phyloP scores from a whole-genome alignment of 768 basidiomycete genomes.

The Saitozyma sp. region DNA sequence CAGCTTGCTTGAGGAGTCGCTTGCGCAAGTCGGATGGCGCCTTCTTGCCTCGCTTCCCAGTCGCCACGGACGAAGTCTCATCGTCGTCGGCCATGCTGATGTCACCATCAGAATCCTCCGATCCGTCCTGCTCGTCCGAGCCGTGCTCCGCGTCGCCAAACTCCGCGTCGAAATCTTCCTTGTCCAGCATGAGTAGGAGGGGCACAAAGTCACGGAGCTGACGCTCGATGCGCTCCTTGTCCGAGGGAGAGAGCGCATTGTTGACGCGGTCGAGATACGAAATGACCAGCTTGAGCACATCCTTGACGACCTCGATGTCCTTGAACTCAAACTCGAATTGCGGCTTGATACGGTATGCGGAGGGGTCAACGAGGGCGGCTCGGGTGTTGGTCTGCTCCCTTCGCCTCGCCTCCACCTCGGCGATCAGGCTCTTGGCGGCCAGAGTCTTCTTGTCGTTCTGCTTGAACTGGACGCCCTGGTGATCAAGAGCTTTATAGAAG shows the following conservation, averaged over 20 bases:
- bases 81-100: conserved; percentile 50
- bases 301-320: conserved; percentile 78
- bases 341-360: conserved; percentile 59
- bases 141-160: conserved; percentile 47
- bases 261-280: conserved; percentile 86
- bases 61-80: conserved; percentile 21
- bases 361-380: conserved; percentile 42
- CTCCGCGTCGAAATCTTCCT: conserved; percentile 55
- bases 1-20: conserved; percentile 73
- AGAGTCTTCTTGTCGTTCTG: conserved; percentile 76
- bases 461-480: conserved; percentile 93
- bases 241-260: conserved; percentile 63
- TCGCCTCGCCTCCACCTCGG: conserved; percentile 49
- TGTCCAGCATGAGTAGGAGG: conserved; percentile 64
- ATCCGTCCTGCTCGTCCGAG: conserved; percentile 61
- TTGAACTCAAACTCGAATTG: conserved; percentile 80
- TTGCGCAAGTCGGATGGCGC: conserved; percentile 68
- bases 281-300: conserved; percentile 84
- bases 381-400: conserved; percentile 52
- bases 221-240: conserved; percentile 78
- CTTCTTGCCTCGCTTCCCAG: conserved; percentile 31
- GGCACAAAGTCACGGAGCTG: conserved; percentile 85
- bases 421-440: conserved; percentile 49
- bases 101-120: conserved; percentile 64
- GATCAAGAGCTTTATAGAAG: conserved; percentile 96